Conservation (phyloP, 176 grass and related monocot genomes). For the Oryza officinalis region DNA sequence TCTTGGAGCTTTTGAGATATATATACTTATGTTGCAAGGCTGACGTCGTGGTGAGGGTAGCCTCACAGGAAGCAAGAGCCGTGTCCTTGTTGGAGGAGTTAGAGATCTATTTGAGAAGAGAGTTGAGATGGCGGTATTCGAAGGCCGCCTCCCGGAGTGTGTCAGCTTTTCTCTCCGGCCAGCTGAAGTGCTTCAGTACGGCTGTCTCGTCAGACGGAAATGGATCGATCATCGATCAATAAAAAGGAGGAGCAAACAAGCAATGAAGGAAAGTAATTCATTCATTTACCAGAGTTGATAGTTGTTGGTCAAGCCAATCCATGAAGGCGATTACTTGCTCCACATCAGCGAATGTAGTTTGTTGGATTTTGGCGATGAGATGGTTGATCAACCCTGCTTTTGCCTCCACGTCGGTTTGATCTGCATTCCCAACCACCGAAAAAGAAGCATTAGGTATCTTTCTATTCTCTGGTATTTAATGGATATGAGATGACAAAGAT, state of each 20-base stretch:
- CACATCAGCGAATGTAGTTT: conserved; percentile 48
- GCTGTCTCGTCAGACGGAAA: conserved; percentile 59
- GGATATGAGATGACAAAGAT: no score
- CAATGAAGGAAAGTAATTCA: not conserved
- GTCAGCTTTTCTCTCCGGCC: conserved; percentile 68
- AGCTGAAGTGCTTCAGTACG: conserved; percentile 66
- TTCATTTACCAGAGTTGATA: conserved; percentile 49
- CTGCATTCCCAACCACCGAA: not conserved
- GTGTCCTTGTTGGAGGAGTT: conserved; percentile 9
- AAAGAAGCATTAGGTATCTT: no score
- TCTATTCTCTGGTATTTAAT: no score
- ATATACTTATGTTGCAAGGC: conserved; percentile 52
- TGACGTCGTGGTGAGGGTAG: conserved; percentile 48
- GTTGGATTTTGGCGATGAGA: conserved; percentile 71
- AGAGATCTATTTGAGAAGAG: conserved; percentile 37
- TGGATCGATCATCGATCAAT: not conserved
- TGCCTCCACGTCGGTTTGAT: conserved; percentile 64
- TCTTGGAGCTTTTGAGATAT: not conserved
- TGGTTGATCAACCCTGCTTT: conserved; percentile 78
- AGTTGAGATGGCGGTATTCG: conserved; percentile 56
- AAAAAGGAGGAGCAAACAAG: not conserved
- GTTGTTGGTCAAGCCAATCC: conserved; percentile 61
- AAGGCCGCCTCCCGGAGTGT: conserved; percentile 52
- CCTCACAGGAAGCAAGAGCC: conserved; percentile 39
- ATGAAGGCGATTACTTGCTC: conserved; percentile 58